phyloP scores from a whole-genome alignment of 768 basidiomycete genomes.

The Leccinum longicurvipes region DNA sequence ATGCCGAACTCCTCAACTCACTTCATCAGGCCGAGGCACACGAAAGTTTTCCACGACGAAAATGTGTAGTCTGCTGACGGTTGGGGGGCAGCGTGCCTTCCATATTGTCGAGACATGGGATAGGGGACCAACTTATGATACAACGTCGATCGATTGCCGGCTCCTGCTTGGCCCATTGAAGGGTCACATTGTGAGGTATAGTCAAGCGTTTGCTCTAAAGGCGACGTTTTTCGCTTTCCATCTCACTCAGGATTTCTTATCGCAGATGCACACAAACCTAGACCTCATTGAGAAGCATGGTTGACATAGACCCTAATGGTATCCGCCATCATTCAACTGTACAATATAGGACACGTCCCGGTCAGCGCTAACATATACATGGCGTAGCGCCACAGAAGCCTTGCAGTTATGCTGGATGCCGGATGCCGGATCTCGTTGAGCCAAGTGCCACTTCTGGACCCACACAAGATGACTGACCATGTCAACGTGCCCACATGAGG shows the following conservation, averaged over 20 bases:
- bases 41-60: neutral
- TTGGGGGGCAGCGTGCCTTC: neutral
- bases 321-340: neutral
- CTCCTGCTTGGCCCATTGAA: neutral
- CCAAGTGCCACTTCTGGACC: neutral
- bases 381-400: neutral
- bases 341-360: too few species aligned
- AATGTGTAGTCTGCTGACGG: neutral
- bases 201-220: too few species aligned
- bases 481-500: neutral
- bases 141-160: neutral
- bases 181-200: too few species aligned
- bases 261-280: neutral
- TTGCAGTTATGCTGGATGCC: neutral
- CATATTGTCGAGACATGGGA: neutral
- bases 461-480: neutral
- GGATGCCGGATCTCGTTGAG: neutral
- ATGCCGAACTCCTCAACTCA: neutral
- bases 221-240: neutral
- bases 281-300: neutral
- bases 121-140: neutral
- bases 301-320: neutral
- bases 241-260: neutral
- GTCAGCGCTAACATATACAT: neutral
- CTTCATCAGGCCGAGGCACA: neutral